These are phyloP conservation scores for Fusarium sp. DNA, from an alignment of 2,329 filamentous ascomycete genomes.

Conservation along the genomic window DNA sequence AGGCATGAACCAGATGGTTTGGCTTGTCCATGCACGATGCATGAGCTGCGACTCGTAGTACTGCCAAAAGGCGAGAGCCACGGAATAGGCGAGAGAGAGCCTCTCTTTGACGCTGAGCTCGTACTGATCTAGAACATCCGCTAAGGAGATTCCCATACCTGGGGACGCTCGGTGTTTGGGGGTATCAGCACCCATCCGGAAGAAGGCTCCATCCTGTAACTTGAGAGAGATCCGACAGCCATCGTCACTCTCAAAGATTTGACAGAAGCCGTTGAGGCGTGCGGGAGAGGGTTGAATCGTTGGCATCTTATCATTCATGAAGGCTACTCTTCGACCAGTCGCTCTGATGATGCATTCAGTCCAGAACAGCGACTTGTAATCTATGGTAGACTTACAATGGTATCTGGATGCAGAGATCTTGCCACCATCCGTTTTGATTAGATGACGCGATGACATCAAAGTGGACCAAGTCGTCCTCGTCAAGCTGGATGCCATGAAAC, in stretches of 20 bases:
- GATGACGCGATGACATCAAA: neutral
- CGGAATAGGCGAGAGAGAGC: neutral
- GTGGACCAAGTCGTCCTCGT: neutral
- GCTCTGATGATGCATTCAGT: neutral
- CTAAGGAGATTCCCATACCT: neutral
- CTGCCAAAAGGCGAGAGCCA: neutral
- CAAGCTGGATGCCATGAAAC: neutral
- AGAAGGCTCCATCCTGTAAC: neutral
- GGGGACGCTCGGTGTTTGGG: neutral
- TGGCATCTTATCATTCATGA: no score
- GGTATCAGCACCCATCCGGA: no score
- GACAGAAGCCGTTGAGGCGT: neutral
- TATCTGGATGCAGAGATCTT: neutral
- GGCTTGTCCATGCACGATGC: neutral
- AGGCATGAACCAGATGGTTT: neutral
- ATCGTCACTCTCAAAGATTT: neutral
- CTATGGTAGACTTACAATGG: neutral
- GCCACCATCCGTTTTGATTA: neutral
- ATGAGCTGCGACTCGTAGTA: neutral
- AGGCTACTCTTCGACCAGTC: neutral
- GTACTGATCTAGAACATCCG: neutral
- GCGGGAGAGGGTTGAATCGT: neutral
- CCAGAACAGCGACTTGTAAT: no score
- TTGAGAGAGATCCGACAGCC: neutral
- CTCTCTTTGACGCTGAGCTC: neutral